Percentiles rank a stretch among this genome's conserved stretches.
These are phyloP conservation scores for Annulohypoxylon truncatum DNA, from an alignment of 2,329 filamentous ascomycete genomes.

Conservation along the genomic window DNA sequence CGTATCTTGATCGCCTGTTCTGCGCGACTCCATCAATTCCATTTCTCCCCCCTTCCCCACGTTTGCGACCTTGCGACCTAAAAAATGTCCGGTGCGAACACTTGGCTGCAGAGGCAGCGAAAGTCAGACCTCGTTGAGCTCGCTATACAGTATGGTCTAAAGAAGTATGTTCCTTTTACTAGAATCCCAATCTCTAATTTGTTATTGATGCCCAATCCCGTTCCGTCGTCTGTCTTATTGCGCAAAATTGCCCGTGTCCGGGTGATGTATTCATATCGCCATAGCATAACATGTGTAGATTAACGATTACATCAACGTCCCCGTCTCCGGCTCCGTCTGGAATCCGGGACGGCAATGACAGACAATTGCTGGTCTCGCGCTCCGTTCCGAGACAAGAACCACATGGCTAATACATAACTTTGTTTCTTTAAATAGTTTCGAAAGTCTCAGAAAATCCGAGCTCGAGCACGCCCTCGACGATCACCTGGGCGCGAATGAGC, in stretches of 20 bases:
- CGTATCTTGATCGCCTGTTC: slow-evolving; percentile 49
- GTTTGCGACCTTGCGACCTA: slow-evolving; percentile 22
- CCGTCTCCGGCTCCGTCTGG: slow-evolving; percentile 18
- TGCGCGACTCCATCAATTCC: slow-evolving; percentile 50
- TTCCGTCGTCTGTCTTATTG: slow-evolving; percentile 16
- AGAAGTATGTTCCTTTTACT: slow-evolving; percentile 70
- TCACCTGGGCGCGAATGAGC: slow-evolving; percentile 75
- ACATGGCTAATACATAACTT: slow-evolving; percentile 41
- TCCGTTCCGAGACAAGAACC: slow-evolving; percentile 37
- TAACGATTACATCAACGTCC: slow-evolving; percentile 30
- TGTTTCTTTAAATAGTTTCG: slow-evolving; percentile 63
- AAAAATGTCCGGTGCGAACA: slow-evolving; percentile 72
- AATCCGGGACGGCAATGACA: slow-evolving; percentile 33
- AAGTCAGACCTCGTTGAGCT: slow-evolving; percentile 83
- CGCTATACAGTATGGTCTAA: slow-evolving; percentile 75
- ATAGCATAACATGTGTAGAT: slow-evolving; percentile 16
- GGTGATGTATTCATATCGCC: not conserved
- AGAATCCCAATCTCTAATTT: not conserved
- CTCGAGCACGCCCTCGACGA: slow-evolving; percentile 80
- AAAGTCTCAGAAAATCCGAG: slow-evolving; percentile 80
- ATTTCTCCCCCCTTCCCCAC: slow-evolving; percentile 20
- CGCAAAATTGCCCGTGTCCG: slow-evolving; percentile 7
- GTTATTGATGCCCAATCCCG: slow-evolving; percentile 9
- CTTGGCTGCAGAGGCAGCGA: slow-evolving; percentile 83
- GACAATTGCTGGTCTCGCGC: slow-evolving; percentile 38